Conservation (phyloP, 2,329 filamentous ascomycete genomes). For the Neonectria coccinea region DNA sequence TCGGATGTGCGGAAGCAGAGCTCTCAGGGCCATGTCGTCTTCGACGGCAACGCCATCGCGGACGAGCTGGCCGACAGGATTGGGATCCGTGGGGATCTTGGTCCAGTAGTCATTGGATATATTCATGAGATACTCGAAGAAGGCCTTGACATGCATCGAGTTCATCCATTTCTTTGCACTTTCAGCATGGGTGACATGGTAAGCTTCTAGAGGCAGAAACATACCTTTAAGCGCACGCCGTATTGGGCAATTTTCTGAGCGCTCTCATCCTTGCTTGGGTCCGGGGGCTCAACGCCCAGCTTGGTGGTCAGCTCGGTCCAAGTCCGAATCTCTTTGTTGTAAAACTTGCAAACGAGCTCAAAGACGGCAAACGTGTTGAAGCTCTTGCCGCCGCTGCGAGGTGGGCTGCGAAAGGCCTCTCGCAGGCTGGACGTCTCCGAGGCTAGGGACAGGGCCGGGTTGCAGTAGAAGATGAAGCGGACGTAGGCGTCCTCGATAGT, state of each 20-base stretch:
- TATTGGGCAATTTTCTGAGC: slow-evolving; percentile 96
- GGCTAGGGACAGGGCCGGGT: slow-evolving; percentile 77
- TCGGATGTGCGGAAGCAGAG: slow-evolving; percentile 81
- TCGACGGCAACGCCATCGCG: slow-evolving; percentile 87
- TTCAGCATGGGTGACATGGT: slow-evolving; percentile 19
- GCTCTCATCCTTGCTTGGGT: slow-evolving; percentile 85
- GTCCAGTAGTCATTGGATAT: slow-evolving; percentile 85
- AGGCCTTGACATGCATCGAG: slow-evolving; percentile 93
- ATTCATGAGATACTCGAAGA: slow-evolving; percentile 88
- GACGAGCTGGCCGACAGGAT: slow-evolving; percentile 71
- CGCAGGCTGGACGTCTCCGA: slow-evolving; percentile 78
- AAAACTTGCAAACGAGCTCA: slow-evolving; percentile 81
- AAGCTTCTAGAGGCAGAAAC: slow-evolving; percentile 11
- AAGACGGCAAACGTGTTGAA: slow-evolving; percentile 84
- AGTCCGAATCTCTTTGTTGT: slow-evolving; percentile 87
- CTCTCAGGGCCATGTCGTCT: slow-evolving; percentile 88
- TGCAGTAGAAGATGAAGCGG: slow-evolving; percentile 89
- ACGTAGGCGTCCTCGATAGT: slow-evolving; percentile 87
- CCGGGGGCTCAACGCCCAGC: slow-evolving; percentile 88
- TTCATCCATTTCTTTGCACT: slow-evolving; percentile 88
- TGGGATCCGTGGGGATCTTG: slow-evolving; percentile 74
- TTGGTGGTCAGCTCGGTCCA: slow-evolving; percentile 90
- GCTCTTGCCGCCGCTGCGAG: slow-evolving; percentile 87
- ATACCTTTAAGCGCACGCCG: slow-evolving; percentile 88
- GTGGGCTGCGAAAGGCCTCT: slow-evolving; percentile 81